Evolutionary conservation across 352 stramenopile genomes (phyloP), one percentile per base, ranked within the genome.

Genomic region (Thraustochytrium striatum): DNA sequence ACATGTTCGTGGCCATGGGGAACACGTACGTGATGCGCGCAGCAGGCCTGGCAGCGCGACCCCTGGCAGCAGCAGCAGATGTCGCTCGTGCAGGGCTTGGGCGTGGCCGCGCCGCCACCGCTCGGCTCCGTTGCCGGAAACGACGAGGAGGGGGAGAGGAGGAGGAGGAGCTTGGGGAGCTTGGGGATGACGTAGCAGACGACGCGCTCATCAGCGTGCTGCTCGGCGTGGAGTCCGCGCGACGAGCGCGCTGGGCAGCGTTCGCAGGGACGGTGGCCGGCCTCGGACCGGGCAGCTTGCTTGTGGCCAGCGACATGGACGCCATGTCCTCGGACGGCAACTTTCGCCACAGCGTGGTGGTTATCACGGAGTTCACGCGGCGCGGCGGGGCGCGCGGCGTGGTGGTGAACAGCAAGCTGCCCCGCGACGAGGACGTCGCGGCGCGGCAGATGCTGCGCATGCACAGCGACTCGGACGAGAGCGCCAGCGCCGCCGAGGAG

Each of bases 371-470:
- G 1, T 43, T 61, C 3, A 43, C 41, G 8, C 19, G 39, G 1
- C 16, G 52, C 1, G 25, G n/a, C 5, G 33, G 33, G 65, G 43
- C 65, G 0, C 30, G 43, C 3, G 65, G 65, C 41, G 58, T 44
- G n/a, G 44, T 75, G 9, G 52, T 75, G 44, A 75, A 75, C 50
- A 25, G 41, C 5, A 39, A 62, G 39, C 52, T 75, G n/a, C 41
- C 41, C 52, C 2, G 44, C 43, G 65, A 30, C 2, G 65, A 75
- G 65, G n/a, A 8, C 1, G 19, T 0, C 7, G 41, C 21, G 50
- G 65, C 65, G 25, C 8, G 65, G n/a, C 30, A 61, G 30, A 75
- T 75, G 65, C 65, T 75, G 43, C 65, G 52, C 43, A 38, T 55
- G 39, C 43, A 75, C 39, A 13, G 32, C 5, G 52, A 61, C 39